A percentile compares a stretch with the other conserved stretches of the same genome.
Conservation (phyloP, 2,329 filamentous ascomycete species). For the Beauveria bassiana region DNA sequence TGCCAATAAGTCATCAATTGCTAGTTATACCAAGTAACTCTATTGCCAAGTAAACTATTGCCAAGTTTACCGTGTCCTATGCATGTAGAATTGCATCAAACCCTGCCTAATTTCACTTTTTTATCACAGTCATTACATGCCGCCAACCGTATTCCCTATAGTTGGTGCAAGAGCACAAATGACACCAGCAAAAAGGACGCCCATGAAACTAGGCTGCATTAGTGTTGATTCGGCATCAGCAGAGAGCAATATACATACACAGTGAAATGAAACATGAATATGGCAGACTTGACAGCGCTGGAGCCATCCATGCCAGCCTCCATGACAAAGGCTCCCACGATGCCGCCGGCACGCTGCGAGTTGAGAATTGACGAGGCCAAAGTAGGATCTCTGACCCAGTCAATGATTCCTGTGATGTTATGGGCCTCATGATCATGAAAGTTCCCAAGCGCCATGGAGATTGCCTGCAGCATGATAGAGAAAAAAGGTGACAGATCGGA, state of each 20-base stretch:
- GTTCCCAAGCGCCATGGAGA: too few relatives aligned
- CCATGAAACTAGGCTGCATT: constrained; percentile 16
- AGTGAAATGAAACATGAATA: constrained; percentile 16
- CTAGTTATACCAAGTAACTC: neutral
- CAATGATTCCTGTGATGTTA: too few relatives aligned
- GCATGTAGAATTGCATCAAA: neutral
- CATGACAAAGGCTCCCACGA: constrained; percentile 1
- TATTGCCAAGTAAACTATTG: neutral
- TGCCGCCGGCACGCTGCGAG: neutral
- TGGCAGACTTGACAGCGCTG: constrained; percentile 4
- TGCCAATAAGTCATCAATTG: neutral
- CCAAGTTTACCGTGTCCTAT: neutral
- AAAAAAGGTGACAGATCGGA: neutral
- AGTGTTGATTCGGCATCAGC: constrained; percentile 14
- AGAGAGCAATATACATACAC: constrained; percentile 17
- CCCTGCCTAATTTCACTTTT: neutral
- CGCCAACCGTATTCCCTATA: too few relatives aligned
- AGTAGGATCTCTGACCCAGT: too few relatives aligned
- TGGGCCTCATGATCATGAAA: too few relatives aligned
- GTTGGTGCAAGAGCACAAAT: neutral
- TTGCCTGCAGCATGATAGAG: too few relatives aligned
- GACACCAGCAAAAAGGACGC: constrained; percentile 15
- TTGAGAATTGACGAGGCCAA: too few relatives aligned
- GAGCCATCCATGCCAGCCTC: neutral
- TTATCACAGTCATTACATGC: too few relatives aligned